Evolutionary conservation across 805 yeast genomes (phyloP).

Genomic region (Saccharomyces mikatae): DNA sequence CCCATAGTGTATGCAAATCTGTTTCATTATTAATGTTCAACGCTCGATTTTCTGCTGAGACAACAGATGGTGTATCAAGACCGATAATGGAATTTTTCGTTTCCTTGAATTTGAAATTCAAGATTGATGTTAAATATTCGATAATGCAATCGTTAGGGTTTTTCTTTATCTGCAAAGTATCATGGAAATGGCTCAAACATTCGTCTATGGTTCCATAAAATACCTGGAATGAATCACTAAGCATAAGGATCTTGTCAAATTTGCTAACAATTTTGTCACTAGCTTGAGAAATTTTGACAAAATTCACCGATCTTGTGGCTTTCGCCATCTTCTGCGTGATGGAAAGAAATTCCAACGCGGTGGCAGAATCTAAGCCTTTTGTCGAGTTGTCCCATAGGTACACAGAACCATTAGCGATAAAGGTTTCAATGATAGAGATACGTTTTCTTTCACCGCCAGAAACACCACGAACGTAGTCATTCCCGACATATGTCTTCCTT

Average conservation of each 20-base stretch:
- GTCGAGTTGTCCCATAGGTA: slow-evolving; percentile 45
- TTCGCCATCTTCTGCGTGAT: slow-evolving; percentile 35
- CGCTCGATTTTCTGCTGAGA: slow-evolving; percentile 29
- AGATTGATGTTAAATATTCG: slow-evolving; percentile 49
- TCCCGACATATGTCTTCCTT: slow-evolving; percentile 47
- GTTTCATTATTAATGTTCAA: slow-evolving; percentile 38
- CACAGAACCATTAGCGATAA: slow-evolving; percentile 34
- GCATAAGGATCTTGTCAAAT: slow-evolving; percentile 37
- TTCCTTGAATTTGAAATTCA: slow-evolving; percentile 29
- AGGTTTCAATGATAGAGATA: slow-evolving; percentile 50
- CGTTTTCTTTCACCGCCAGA: slow-evolving; percentile 58
- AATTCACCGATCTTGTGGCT: slow-evolving; percentile 31
- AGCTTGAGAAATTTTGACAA: slow-evolving; percentile 39
- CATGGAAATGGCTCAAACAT: slow-evolving; percentile 38
- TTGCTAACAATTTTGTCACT: slow-evolving; percentile 38
- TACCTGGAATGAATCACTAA: slow-evolving; percentile 40
- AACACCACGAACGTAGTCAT: slow-evolving; percentile 50
- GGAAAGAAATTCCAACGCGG: slow-evolving; percentile 37
- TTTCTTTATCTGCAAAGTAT: slow-evolving; percentile 44
- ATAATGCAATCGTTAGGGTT: slow-evolving; percentile 49
- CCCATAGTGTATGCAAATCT: slow-evolving; percentile 35
- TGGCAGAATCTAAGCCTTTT: slow-evolving; percentile 40
- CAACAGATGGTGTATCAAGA: slow-evolving; percentile 19
- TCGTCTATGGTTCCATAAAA: slow-evolving; percentile 34
- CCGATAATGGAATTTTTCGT: slow-evolving; percentile 27